Evolutionary conservation across 164 flowering plant genomes (phyloP).

Genomic region (Tinospora cordifolia): DNA sequence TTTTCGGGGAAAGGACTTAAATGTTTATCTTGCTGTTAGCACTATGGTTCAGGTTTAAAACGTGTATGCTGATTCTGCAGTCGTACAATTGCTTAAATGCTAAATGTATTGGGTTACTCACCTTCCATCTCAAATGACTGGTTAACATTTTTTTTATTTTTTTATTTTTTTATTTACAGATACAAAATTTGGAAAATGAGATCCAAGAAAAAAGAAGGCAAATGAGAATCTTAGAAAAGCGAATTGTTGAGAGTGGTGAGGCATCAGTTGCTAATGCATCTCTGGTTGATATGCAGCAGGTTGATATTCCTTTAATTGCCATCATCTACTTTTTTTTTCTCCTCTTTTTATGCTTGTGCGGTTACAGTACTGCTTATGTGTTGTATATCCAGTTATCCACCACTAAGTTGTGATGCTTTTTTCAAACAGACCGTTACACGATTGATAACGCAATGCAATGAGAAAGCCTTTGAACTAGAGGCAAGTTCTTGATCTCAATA

Average conservation of each 20-base stretch:
- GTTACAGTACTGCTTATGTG: background rate
- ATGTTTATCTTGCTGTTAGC: background rate
- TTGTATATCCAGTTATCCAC: background rate
- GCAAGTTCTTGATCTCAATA: constrained; percentile 24
- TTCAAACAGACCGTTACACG: constrained; percentile 59
- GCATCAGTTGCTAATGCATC: constrained; percentile 83
- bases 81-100: constrained; percentile 1
- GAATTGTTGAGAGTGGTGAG: constrained; percentile 72
- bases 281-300: constrained; percentile 94
- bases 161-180: constrained; percentile 31
- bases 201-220: constrained; percentile 77
- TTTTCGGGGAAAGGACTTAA: background rate
- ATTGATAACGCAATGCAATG: constrained; percentile 87
- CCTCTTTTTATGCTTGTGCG: background rate
- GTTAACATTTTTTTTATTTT: background rate
- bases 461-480: constrained; percentile 93
- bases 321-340: background rate
- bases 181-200: constrained; percentile 76
- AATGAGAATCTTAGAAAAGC: constrained; percentile 75
- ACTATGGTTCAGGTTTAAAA: background rate
- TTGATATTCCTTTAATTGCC: constrained; percentile 17
- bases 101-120: background rate
- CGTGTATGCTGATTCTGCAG: background rate
- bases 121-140: background rate
- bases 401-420: constrained; percentile 1